A percentile compares a stretch with the other conserved stretches of the same genome.
Evolutionary conservation across 2,329 filamentous ascomycete species (phyloP).

Genomic region (Beauveria rudraprayagi): DNA sequence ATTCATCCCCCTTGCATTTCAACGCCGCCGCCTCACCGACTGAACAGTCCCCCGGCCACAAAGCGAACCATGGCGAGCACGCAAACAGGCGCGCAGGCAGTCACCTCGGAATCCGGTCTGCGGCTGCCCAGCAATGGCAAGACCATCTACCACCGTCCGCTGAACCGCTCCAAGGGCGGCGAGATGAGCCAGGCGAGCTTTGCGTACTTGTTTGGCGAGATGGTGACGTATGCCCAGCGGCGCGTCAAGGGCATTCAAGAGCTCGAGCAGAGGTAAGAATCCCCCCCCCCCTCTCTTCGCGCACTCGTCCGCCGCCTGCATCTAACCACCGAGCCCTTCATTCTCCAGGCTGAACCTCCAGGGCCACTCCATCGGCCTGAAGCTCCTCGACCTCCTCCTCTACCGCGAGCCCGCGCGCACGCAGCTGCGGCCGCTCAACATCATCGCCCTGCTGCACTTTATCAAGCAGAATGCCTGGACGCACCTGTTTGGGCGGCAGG

Average conservation of each 20-base stretch:
- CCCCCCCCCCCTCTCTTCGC: not conserved
- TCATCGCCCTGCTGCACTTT: conserved; percentile 88
- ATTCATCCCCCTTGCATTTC: not conserved
- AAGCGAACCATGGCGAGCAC: conserved; percentile 39
- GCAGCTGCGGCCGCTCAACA: conserved; percentile 71
- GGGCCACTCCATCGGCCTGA: conserved; percentile 88
- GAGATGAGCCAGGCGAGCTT: conserved; percentile 92
- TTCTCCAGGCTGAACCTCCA: conserved; percentile 68
- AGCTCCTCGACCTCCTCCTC: conserved; percentile 89
- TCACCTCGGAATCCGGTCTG: conserved; percentile 53
- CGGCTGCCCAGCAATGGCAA: conserved; percentile 89
- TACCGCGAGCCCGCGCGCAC: conserved; percentile 67
- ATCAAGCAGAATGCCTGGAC: conserved; percentile 90
- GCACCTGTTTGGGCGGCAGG: conserved; percentile 83
- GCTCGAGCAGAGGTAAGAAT: conserved; percentile 69
- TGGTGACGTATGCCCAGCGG: conserved; percentile 90
- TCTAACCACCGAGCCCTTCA: not conserved
- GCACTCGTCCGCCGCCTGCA: not conserved
- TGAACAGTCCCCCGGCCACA: not conserved
- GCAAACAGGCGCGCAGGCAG: conserved; percentile 36
- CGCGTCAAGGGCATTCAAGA: conserved; percentile 89
- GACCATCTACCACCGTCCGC: conserved; percentile 93
- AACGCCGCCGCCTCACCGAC: not conserved
- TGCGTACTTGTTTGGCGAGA: conserved; percentile 91
- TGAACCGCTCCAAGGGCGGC: conserved; percentile 80